phyloP scores from a whole-genome alignment of 768 basidiomycete species.

The Hortiboletus campestris region DNA sequence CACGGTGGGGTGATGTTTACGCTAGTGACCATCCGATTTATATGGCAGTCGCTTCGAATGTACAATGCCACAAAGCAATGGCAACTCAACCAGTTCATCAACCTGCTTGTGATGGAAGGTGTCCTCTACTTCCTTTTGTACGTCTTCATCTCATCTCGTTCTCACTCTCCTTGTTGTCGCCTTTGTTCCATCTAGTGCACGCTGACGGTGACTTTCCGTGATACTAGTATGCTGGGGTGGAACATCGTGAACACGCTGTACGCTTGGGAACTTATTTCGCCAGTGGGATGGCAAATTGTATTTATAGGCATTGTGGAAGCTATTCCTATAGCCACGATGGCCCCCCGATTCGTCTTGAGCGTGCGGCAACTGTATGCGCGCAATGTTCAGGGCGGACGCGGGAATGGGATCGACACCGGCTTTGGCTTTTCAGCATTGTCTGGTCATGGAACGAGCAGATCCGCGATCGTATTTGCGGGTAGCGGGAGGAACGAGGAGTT shows the following conservation, averaged over 20 bases:
- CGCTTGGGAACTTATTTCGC: not conserved
- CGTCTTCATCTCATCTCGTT: not conserved
- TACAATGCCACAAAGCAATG: not conserved
- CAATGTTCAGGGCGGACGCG: not conserved
- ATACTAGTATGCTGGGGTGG: not conserved
- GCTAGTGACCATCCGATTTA: not conserved
- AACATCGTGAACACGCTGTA: not conserved
- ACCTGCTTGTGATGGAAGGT: slow-evolving; percentile 3
- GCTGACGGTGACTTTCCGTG: not conserved
- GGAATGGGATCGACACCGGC: not conserved
- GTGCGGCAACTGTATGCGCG: slow-evolving; percentile 5
- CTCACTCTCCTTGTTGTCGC: no score
- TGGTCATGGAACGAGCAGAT: not conserved
- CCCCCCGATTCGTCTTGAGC: slow-evolving; percentile 6
- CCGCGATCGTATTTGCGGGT: not conserved
- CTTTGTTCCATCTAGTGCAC: not conserved
- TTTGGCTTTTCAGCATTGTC: not conserved
- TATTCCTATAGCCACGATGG: not conserved
- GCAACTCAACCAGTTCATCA: slow-evolving; percentile 9
- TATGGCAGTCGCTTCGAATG: not conserved
- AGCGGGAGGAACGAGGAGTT: not conserved
- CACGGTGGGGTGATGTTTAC: not conserved
- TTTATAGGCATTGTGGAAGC: not conserved
- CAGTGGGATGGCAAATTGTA: not conserved
- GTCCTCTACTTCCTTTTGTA: slow-evolving; percentile 11